These are phyloP conservation scores for Pseudotulostoma volvatum DNA, from an alignment of 495 filamentous ascomycete genomes.

Conservation along the genomic window DNA sequence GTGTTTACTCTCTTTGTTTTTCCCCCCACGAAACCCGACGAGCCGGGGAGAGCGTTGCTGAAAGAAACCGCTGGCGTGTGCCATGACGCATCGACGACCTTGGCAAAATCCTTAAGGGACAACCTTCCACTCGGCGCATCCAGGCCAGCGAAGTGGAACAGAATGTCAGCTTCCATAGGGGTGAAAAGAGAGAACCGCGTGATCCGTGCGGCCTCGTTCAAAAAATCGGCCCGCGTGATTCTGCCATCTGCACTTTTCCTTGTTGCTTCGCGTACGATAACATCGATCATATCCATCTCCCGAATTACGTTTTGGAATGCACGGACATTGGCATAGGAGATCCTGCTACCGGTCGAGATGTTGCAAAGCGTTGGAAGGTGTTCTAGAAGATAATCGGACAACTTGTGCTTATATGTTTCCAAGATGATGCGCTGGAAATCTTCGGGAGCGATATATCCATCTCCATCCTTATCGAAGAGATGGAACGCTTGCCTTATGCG, in stretches of 20 bases:
- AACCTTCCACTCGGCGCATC: conserved; percentile 76
- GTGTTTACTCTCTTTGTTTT: conserved; percentile 34
- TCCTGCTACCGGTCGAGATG: conserved; percentile 78
- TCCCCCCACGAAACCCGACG: conserved; percentile 26
- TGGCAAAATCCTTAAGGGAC: conserved; percentile 71
- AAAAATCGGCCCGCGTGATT: conserved; percentile 84
- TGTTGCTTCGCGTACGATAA: conserved; percentile 75
- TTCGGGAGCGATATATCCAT: conserved; percentile 92
- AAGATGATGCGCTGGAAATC: conserved; percentile 93
- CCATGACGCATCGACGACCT: conserved; percentile 90
- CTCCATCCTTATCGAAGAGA: conserved; percentile 75
- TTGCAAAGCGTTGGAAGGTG: conserved; percentile 91
- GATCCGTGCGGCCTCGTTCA: conserved; percentile 80
- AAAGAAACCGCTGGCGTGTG: conserved; percentile 38
- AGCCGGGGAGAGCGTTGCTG: conserved; percentile 20
- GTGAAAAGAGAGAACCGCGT: conserved; percentile 90
- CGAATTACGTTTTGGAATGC: conserved; percentile 94
- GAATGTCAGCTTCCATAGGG: conserved; percentile 96
- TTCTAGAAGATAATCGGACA: conserved; percentile 90
- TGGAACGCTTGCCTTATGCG: conserved; percentile 90
- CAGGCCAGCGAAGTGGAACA: conserved; percentile 94
- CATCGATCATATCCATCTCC: conserved; percentile 94
- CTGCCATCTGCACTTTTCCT: conserved; percentile 73
- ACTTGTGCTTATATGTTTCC: conserved; percentile 87
- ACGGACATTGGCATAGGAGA: conserved; percentile 91